Evolutionary conservation across 441 rosid species (phyloP), one percentile per base, ranked within the genome.

Genomic region (Erodium moschatum): DNA sequence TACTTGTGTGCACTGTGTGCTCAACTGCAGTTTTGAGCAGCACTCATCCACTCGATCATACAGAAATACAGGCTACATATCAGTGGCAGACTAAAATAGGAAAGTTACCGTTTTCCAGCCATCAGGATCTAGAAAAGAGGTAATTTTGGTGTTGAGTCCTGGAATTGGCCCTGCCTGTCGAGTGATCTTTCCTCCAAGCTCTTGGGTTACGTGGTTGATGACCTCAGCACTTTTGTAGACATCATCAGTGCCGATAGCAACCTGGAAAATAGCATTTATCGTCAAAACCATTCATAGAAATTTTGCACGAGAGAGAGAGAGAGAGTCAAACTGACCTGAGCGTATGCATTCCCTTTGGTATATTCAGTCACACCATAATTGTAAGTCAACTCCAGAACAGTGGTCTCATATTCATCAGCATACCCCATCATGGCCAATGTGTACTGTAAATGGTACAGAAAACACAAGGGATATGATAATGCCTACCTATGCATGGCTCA

Each of bases 211-310:
- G 18, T 77, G 66, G 73, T 86, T 83, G 62, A 89, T 86, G 54
- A 86, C 96, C 84, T 88, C 97, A 4, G 80, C 97, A 78, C 97
- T 95, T 67, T 92, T 92, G 87, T 90, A 91, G 69, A 91, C 97
- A 78, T 91, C 97, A 81, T 89, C 82, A 5, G 99, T 95, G 65
- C 97, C 54, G 64, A 95, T 81, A 29, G 97, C 97, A 65, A 95
- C 70, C 97, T 91, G 75, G 60, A 67, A 67, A 64, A 2, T 40
- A 73, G 19, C 58, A 63, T 46, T 21, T 50, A 71, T 50, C 42
- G 67, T 7, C 46, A 74, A 38, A 66, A 42, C 21, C 15, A 48
- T 48, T 4, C 3, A 48, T 5, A 13, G 56, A 48, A 48, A 13
- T 31, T 4, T 3, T 48, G 15, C 56, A 48, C 15, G 35, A 5